Evolutionary conservation across 176 grass and related monocot genomes (phyloP).

Genomic region (Carex scoparia): DNA sequence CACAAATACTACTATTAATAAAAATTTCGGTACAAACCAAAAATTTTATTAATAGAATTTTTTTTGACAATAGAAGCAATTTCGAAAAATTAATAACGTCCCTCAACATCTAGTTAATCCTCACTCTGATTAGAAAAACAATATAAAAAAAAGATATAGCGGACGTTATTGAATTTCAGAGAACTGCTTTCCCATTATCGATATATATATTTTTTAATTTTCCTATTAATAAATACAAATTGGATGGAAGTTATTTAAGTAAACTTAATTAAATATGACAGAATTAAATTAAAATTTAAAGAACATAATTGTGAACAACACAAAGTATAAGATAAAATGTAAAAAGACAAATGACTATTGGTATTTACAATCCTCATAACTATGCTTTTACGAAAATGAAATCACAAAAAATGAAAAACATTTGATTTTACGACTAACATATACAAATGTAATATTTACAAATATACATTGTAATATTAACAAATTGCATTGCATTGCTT

Average conservation of each 20-base stretch:
- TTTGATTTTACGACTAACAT: neutral
- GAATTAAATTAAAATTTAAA: neutral
- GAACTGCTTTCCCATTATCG: too few relatives aligned
- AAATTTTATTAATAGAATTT: too few relatives aligned
- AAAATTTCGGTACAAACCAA: too few relatives aligned
- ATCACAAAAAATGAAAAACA: neutral
- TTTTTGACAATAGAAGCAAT: too few relatives aligned
- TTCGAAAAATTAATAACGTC: too few relatives aligned
- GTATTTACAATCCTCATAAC: neutral
- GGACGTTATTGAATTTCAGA: too few relatives aligned
- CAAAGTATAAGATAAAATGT: neutral
- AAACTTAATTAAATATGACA: neutral
- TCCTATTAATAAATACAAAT: too few relatives aligned
- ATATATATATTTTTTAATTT: too few relatives aligned
- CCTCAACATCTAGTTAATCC: too few relatives aligned
- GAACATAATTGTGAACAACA: neutral
- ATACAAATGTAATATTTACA: neutral
- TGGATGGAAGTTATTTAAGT: neutral
- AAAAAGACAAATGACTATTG: neutral
- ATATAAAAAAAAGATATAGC: too few relatives aligned
- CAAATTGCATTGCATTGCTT: neutral
- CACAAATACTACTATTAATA: neutral
- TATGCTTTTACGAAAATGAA: neutral
- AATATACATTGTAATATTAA: neutral
- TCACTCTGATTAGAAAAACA: too few relatives aligned